phyloP scores from a whole-genome alignment of 2,329 filamentous ascomycete species.

The Colletotrichum sidae region DNA sequence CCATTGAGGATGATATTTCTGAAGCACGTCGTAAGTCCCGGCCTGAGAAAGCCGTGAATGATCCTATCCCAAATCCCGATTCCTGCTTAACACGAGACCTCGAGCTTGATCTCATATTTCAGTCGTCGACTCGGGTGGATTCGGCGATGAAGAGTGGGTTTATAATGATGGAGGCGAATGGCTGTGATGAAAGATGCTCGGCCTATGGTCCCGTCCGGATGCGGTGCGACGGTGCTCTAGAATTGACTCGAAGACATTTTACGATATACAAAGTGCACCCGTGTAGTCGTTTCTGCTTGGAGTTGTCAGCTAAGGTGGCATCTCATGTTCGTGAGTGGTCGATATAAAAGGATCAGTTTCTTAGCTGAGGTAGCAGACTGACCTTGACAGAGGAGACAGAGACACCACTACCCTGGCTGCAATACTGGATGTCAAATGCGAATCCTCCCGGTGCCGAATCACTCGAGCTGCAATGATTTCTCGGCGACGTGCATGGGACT shows the following conservation, averaged over 20 bases:
- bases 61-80: slow-evolving; percentile 41
- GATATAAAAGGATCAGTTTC: slow-evolving; percentile 27
- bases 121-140: slow-evolving; percentile 21
- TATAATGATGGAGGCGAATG: slow-evolving; percentile 26
- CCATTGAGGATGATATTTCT: slow-evolving; percentile 35
- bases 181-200: slow-evolving; percentile 33
- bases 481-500: slow-evolving; percentile 18
- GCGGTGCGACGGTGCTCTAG: slow-evolving; percentile 15
- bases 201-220: slow-evolving; percentile 26
- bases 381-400: slow-evolving; percentile 34
- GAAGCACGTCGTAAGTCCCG: slow-evolving; percentile 44
- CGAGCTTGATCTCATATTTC: slow-evolving; percentile 38
- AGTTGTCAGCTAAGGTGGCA: slow-evolving; percentile 24
- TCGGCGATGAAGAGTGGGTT: slow-evolving; percentile 26
- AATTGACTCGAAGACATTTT: slow-evolving; percentile 31
- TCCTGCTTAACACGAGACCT: slow-evolving; percentile 38
- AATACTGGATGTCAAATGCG: slow-evolving; percentile 23
- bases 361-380: slow-evolving; percentile 18
- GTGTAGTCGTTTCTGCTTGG: slow-evolving; percentile 15
- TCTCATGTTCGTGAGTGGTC: slow-evolving; percentile 7
- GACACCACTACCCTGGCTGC: slow-evolving; percentile 31
- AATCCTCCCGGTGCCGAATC: slow-evolving; percentile 22
- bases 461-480: neutral
- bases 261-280: slow-evolving; percentile 23
- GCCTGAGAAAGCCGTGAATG: slow-evolving; percentile 38